phyloP scores from a whole-genome alignment of 352 stramenopile species.

The Pythium rishiriense region DNA sequence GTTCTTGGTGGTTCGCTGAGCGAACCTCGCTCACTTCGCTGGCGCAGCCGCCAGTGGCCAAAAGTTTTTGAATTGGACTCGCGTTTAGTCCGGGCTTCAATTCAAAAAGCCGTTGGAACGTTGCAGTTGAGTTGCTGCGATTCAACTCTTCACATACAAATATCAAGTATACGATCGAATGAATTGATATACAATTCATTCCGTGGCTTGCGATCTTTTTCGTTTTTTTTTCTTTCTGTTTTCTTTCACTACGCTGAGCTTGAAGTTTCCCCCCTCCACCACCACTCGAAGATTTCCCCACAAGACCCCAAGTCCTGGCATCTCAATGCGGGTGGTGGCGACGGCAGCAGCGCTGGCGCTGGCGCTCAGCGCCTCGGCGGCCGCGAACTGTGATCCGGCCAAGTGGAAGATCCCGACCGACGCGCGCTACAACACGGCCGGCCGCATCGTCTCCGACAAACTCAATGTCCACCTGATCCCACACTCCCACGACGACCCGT shows the following conservation, averaged over 20 bases:
- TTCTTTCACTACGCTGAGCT: constrained; percentile 7
- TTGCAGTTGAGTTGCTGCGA: constrained; percentile 29
- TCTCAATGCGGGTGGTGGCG: constrained; percentile 15
- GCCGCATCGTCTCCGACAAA: constrained; percentile 51
- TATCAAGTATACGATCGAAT: neutral
- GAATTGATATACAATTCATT: constrained; percentile 28
- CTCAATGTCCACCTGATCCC: constrained; percentile 97
- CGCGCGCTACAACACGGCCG: constrained; percentile 69
- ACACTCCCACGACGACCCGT: constrained; percentile 96
- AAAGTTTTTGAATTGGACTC: constrained; percentile 5
- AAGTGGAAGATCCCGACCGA: constrained; percentile 69
- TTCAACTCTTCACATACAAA: constrained; percentile 26
- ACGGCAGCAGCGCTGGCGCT: constrained; percentile 23
- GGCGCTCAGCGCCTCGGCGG: neutral
- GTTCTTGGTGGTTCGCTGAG: neutral
- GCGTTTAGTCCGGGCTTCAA: constrained; percentile 10
- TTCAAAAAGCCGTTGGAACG: neutral
- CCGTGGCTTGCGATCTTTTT: constrained; percentile 13
- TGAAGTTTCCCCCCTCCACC: constrained; percentile 25
- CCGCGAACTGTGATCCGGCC: constrained; percentile 47
- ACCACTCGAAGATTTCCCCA: constrained; percentile 22
- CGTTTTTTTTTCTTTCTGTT: constrained; percentile 3
- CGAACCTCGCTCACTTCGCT: constrained; percentile 1
- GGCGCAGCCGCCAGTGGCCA: neutral
- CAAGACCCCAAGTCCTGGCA: neutral